These are phyloP conservation scores for Dryadomyces quercivorus DNA, from an alignment of 2,329 filamentous ascomycete species.

Conservation along the genomic window DNA sequence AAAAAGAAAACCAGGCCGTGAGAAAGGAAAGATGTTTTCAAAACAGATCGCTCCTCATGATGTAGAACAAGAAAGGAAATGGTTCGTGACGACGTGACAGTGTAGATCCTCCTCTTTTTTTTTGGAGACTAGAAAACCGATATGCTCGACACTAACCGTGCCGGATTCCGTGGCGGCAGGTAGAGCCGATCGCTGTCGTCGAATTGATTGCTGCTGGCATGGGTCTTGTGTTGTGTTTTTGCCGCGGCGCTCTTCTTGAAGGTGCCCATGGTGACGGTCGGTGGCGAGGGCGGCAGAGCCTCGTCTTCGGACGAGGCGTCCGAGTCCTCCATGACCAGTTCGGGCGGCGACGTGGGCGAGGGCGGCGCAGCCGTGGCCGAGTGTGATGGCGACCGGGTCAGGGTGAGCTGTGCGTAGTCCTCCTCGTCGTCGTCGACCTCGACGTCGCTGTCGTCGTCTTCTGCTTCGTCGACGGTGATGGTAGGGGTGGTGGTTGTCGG, in stretches of 20 bases:
- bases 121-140: conserved; percentile 35
- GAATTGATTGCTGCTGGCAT: conserved; percentile 17
- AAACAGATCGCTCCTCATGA: not conserved
- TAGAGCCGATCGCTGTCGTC: conserved; percentile 42
- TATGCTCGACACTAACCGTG: conserved; percentile 40
- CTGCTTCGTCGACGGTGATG: conserved; percentile 20
- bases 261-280: conserved; percentile 40
- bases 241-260: conserved; percentile 30
- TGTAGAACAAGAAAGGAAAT: not conserved
- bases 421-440: conserved; percentile 49
- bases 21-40: not conserved
- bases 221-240: not conserved
- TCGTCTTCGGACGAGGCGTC: conserved; percentile 59
- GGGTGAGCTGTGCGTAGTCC: conserved; percentile 51
- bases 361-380: conserved; percentile 37
- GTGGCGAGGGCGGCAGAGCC: conserved; percentile 59
- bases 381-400: conserved; percentile 59
- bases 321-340: conserved; percentile 48
- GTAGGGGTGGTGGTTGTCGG: conserved; percentile 16
- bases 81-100: not conserved
- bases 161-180: conserved; percentile 36
- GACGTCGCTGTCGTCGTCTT: conserved; percentile 21
- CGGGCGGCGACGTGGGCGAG: conserved; percentile 42
- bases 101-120: not conserved
- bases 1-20: not conserved